Conservation (phyloP, 306 rosid genomes). For the Rubus parviflorus region DNA sequence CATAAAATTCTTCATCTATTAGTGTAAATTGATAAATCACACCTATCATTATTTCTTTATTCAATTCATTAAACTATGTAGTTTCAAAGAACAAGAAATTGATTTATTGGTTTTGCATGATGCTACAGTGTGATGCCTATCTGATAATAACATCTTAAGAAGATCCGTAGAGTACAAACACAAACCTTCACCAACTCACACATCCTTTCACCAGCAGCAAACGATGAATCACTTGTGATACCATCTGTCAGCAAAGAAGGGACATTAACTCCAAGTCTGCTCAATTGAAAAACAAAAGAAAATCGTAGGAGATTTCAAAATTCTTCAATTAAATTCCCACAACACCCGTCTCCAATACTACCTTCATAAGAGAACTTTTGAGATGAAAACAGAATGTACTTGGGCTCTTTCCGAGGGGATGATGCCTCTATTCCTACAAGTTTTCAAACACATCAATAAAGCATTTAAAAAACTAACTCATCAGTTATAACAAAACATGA, state of each 20-base stretch:
- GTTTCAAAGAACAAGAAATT: not conserved
- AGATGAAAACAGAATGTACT: conserved; percentile 53
- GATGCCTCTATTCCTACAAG: conserved; percentile 84
- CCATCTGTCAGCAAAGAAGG: conserved; percentile 45
- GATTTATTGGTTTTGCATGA: not conserved
- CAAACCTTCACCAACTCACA: conserved; percentile 82
- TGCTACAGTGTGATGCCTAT: not conserved
- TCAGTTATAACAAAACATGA: conserved; percentile 19
- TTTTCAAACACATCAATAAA: conserved; percentile 28
- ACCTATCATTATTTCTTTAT: not conserved
- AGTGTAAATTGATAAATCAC: not conserved
- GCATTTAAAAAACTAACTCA: conserved; percentile 22
- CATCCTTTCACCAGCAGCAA: conserved; percentile 82
- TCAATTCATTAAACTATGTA: not conserved
- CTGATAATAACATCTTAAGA: conserved; percentile 7
- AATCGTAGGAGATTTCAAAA: not conserved
- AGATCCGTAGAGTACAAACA: conserved; percentile 16
- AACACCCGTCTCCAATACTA: conserved; percentile 23
- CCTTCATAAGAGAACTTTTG: conserved; percentile 52
- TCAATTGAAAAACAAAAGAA: not conserved
- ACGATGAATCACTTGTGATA: conserved; percentile 61
- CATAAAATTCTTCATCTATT: not conserved
- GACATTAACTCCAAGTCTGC: conserved; percentile 9
- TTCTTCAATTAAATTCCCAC: conserved; percentile 4
- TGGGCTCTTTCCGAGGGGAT: conserved; percentile 73